Evolutionary conservation across 169 alveolate species (phyloP).

Genomic region (Eimeria zaria): DNA sequence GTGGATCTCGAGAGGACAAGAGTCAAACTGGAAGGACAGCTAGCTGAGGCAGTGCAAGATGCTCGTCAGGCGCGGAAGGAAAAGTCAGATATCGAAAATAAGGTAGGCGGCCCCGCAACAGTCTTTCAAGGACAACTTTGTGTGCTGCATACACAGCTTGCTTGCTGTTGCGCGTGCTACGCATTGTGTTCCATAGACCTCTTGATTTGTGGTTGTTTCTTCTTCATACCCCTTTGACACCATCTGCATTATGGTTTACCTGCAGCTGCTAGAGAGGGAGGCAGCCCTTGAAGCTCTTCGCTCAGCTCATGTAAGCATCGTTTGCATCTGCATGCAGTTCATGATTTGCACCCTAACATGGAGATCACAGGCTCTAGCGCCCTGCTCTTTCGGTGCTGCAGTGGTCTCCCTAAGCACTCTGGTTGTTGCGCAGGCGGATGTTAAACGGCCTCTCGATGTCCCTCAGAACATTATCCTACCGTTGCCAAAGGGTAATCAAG

Average conservation of each 20-base stretch:
- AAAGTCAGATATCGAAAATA: neutral
- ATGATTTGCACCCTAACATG: no score
- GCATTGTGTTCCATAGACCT: neutral
- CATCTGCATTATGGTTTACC: neutral
- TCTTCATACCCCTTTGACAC: neutral
- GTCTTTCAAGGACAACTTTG: neutral
- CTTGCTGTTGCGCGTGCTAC: neutral
- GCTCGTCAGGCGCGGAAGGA: slow-evolving; percentile 29
- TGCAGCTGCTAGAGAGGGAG: slow-evolving; percentile 67
- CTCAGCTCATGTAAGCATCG: slow-evolving; percentile 4
- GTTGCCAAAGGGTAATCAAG: slow-evolving; percentile 29
- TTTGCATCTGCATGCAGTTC: neutral
- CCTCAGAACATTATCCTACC: slow-evolving; percentile 26
- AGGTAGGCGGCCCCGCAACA: neutral
- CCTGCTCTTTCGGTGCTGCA: no score
- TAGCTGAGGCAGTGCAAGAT: slow-evolving; percentile 44
- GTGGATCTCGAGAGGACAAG: slow-evolving; percentile 54
- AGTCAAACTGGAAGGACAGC: slow-evolving; percentile 66
- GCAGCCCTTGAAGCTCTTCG: slow-evolving; percentile 62
- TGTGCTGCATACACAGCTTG: neutral
- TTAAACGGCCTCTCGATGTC: slow-evolving; percentile 26
- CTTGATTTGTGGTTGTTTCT: neutral
- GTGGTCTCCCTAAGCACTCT: no score
- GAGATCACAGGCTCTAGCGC: no score
- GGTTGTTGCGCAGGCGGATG: slow-evolving; percentile 39